Evolutionary conservation across 495 filamentous ascomycete genomes (phyloP), one percentile per base, ranked within the genome.

Genomic region (Xylaria bambusicola): DNA sequence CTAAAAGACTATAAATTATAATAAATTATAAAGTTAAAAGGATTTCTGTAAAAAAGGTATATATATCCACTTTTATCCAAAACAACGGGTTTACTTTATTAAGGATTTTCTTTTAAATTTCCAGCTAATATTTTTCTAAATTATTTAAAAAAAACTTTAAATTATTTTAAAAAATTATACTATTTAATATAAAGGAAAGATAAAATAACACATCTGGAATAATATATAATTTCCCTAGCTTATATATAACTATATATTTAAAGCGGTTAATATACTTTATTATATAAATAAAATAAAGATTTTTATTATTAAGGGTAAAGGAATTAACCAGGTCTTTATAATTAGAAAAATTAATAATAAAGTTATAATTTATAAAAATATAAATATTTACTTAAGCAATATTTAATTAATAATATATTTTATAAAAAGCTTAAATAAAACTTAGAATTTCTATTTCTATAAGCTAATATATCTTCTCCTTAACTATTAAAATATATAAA

Each of bases 231-330:
- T 42, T 53, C 42, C 18, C 18, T 2, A 29, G 51, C 20, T 53
- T 53, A 53, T 53, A 53, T 41, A 53, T 1, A 41, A 53, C 26
- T 6, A 42, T 20, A 41, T 38, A n/a, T 5, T 53, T 42, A 42
- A 53, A 53, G n/a, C 31, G 20, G 26, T 18, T 53, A 40, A 53
- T 42, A 53, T 23, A 53, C 42, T 53, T 42, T 40, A 53, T 38
- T 4, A 17, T 17, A 38, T 15, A 15, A 3, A 38, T 15, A 38
- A 38, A 15, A 7, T 15, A 9, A 8, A 38, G 15, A 15, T 38
- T 38, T 38, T 38, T 38, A 38, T 38, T 38, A 13, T 13, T 38
- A 10, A 38, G 23, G 3, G 17, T 18, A 21, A 21, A 21, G 3
- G 23, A 47, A 47, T 47, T 47, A 20, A 47, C 15, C 20, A 47